phyloP scores from a whole-genome alignment of 306 rosid genomes.

The Cicer arietinum region DNA sequence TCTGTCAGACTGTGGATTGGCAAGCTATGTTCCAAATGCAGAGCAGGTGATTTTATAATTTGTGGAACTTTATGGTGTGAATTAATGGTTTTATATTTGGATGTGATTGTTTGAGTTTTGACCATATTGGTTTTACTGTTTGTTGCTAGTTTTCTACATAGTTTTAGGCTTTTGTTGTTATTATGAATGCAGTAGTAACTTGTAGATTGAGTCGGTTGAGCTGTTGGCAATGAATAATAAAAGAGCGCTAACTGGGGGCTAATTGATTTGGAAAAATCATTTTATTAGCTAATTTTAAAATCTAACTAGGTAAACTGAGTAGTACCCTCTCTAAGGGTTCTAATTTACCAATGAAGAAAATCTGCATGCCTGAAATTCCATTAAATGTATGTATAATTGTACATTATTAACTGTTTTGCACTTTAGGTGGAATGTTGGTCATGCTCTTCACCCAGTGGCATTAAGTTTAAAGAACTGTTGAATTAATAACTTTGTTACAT shows the following conservation, averaged over 20 bases:
- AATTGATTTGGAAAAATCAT: not conserved
- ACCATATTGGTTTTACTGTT: conserved; percentile 11
- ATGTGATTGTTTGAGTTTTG: conserved; percentile 2
- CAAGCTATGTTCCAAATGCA: conserved; percentile 73
- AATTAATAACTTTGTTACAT: conserved; percentile 12
- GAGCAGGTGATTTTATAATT: conserved; percentile 63
- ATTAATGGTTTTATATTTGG: not conserved
- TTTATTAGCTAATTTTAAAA: not conserved
- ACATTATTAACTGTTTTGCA: conserved; percentile 10
- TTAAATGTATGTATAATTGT: conserved; percentile 22
- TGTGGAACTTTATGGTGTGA: conserved; percentile 17
- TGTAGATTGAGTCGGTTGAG: not conserved
- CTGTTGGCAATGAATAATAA: not conserved
- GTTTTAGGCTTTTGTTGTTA: conserved; percentile 13
- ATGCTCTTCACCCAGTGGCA: not conserved
- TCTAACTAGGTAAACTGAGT: conserved; percentile 28
- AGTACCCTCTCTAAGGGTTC: conserved; percentile 3
- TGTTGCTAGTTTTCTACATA: conserved; percentile 10
- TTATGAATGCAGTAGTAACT: not conserved
- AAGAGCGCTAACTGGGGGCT: not conserved
- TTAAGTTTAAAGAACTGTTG: conserved; percentile 11
- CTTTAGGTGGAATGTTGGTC: conserved; percentile 17
- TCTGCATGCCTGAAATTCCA: conserved; percentile 3
- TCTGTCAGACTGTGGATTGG: conserved; percentile 90
- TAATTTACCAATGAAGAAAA: conserved; percentile 29